Conservation (phyloP, 805 yeast species). For the Metschnikowia lachancei region DNA sequence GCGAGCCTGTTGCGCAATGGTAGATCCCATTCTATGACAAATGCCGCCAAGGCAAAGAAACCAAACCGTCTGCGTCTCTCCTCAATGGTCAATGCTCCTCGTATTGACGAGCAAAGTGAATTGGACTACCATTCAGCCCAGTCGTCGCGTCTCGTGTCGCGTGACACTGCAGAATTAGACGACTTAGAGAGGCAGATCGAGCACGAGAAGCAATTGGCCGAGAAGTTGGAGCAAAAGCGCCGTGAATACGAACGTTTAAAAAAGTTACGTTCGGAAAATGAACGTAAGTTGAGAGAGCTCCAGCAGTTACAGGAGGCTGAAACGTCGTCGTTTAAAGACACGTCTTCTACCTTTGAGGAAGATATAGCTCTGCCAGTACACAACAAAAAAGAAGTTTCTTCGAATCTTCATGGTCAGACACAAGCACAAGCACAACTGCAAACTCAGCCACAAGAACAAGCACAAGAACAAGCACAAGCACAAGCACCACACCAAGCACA, state of each 20-base stretch:
- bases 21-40: constrained; percentile 26
- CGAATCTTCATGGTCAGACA: background rate
- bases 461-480: too few relatives aligned
- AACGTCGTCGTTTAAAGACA: constrained; percentile 1
- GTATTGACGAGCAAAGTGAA: constrained; percentile 20
- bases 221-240: constrained; percentile 37
- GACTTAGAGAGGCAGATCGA: constrained; percentile 36
- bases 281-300: constrained; percentile 23
- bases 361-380: background rate
- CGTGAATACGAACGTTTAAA: constrained; percentile 36
- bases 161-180: constrained; percentile 25
- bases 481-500: too few relatives aligned
- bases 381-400: background rate
- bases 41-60: constrained; percentile 9
- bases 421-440: background rate
- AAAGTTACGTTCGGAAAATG: constrained; percentile 28
- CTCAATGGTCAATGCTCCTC: constrained; percentile 13
- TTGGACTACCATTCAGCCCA: constrained; percentile 17
- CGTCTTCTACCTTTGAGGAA: constrained; percentile 2
- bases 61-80: constrained; percentile 18
- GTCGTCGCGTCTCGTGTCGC: constrained; percentile 4
- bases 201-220: constrained; percentile 38
- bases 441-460: too few relatives aligned
- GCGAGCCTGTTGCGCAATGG: constrained; percentile 18
- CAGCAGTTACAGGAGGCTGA: constrained; percentile 18